Conservation (phyloP, 345 rosid species). For the Laguncularia racemosa region DNA sequence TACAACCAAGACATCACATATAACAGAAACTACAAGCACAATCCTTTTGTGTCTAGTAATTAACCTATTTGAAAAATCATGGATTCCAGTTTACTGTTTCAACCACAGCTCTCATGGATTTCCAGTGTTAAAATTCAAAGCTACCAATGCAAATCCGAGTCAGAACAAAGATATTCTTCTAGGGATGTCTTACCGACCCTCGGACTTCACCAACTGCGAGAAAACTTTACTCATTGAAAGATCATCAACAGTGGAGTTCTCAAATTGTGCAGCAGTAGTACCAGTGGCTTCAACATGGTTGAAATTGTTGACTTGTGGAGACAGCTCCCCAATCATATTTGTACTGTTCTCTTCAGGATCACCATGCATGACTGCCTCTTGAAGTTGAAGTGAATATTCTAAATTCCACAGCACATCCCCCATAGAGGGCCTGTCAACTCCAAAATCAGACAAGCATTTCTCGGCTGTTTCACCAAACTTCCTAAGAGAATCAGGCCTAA, state of each 20-base stretch:
- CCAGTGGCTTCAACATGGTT: slow-evolving; percentile 29
- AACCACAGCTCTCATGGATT: no score
- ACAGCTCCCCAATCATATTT: slow-evolving; percentile 59
- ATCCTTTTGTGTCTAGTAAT: no score
- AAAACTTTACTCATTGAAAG: slow-evolving; percentile 70
- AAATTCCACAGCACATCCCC: slow-evolving; percentile 92
- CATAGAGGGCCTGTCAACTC: slow-evolving; percentile 81
- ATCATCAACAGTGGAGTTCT: slow-evolving; percentile 38
- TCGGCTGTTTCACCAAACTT: slow-evolving; percentile 85
- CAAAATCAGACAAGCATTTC: slow-evolving; percentile 81
- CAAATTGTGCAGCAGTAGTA: slow-evolving; percentile 28
- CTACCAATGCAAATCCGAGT: no score
- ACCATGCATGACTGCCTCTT: slow-evolving; percentile 47
- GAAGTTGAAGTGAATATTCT: slow-evolving; percentile 81
- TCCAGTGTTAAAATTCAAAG: no score
- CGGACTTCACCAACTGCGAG: slow-evolving; percentile 80
- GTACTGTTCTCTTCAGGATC: slow-evolving; percentile 70
- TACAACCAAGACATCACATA: background rate
- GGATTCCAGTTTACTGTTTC: no score
- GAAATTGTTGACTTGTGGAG: slow-evolving; percentile 44
- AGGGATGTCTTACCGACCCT: slow-evolving; percentile 43
- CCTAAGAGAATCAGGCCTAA: slow-evolving; percentile 62
- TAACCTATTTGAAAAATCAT: no score
- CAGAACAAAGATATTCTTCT: no score
- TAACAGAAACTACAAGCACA: background rate